These are phyloP conservation scores for Perilla frutescens DNA, from an alignment of 257 asterid genomes.

Conservation along the genomic window DNA sequence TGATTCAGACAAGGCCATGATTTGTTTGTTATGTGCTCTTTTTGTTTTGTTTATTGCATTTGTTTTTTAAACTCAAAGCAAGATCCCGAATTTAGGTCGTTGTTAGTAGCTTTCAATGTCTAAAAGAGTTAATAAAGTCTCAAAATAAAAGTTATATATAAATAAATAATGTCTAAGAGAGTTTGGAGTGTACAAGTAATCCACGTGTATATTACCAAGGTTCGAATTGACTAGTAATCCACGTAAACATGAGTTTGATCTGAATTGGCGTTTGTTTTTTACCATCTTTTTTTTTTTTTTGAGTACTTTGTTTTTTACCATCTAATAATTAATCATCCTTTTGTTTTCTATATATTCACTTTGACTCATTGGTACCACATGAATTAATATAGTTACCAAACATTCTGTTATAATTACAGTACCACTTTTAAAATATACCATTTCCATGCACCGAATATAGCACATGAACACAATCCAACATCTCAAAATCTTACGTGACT, in stretches of 20 bases:
- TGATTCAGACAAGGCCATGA: constrained; percentile 14
- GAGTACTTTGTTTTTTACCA: too few relatives aligned
- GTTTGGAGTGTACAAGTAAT: not conserved
- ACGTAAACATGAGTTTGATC: not conserved
- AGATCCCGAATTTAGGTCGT: not conserved
- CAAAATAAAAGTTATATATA: too few relatives aligned
- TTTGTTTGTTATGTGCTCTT: not conserved
- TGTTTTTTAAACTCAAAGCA: not conserved
- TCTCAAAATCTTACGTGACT: too few relatives aligned
- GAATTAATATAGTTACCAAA: too few relatives aligned
- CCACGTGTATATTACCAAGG: not conserved
- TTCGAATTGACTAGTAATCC: not conserved
- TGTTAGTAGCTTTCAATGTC: not conserved
- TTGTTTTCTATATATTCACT: too few relatives aligned
- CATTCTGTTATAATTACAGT: too few relatives aligned
- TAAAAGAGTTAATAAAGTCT: not conserved
- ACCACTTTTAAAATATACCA: too few relatives aligned
- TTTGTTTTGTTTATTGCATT: not conserved
- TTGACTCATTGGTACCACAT: too few relatives aligned
- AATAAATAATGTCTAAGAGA: not conserved
- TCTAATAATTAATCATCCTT: too few relatives aligned
- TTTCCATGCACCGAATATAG: too few relatives aligned
- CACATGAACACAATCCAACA: too few relatives aligned
- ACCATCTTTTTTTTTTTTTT: too few relatives aligned
- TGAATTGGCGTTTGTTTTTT: not conserved